A percentile compares a stretch with the other conserved stretches of the same genome.
Evolutionary conservation across 2,329 filamentous ascomycete genomes (phyloP).

Genomic region (Microthyrium microscopicum): DNA sequence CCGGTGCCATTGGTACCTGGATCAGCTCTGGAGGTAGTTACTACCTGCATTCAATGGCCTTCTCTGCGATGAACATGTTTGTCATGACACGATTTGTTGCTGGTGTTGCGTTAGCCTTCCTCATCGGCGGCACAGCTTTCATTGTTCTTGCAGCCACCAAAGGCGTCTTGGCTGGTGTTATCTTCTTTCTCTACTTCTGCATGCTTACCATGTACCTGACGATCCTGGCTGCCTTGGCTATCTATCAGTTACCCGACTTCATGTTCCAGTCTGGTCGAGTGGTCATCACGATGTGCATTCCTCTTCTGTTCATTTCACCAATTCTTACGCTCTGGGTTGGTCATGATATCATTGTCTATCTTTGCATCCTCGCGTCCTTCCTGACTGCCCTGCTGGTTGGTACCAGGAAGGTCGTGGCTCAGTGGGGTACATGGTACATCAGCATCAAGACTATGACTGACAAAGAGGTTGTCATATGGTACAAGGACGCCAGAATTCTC

Average conservation of each 20-base stretch:
- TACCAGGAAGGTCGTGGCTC: too few species aligned
- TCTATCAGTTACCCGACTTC: slow-evolving; percentile 1
- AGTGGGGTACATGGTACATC: too few species aligned
- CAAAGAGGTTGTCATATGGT: too few species aligned
- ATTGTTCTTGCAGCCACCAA: neutral
- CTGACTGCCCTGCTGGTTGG: neutral
- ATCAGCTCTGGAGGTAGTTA: slow-evolving; percentile 1
- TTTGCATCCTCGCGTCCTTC: neutral
- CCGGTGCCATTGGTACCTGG: slow-evolving; percentile 1
- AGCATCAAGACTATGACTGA: too few species aligned
- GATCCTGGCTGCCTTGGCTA: slow-evolving; percentile 3
- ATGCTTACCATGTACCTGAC: slow-evolving; percentile 4
- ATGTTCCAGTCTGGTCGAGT: slow-evolving; percentile 2
- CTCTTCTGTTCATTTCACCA: slow-evolving; percentile 2
- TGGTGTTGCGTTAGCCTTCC: neutral
- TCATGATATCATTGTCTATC: slow-evolving; percentile 2
- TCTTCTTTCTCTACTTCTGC: slow-evolving; percentile 1
- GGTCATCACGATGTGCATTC: slow-evolving; percentile 2
- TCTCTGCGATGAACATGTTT: slow-evolving; percentile 2
- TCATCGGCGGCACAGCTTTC: neutral
- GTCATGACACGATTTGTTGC: slow-evolving; percentile 2
- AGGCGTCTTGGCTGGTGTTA: neutral
- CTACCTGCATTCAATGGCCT: slow-evolving; percentile 4
- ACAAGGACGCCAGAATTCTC: too few species aligned
- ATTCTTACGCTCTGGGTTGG: neutral